These are phyloP conservation scores for Aschersonia sp. DNA, from an alignment of 2,329 filamentous ascomycete genomes.

Conservation along the genomic window DNA sequence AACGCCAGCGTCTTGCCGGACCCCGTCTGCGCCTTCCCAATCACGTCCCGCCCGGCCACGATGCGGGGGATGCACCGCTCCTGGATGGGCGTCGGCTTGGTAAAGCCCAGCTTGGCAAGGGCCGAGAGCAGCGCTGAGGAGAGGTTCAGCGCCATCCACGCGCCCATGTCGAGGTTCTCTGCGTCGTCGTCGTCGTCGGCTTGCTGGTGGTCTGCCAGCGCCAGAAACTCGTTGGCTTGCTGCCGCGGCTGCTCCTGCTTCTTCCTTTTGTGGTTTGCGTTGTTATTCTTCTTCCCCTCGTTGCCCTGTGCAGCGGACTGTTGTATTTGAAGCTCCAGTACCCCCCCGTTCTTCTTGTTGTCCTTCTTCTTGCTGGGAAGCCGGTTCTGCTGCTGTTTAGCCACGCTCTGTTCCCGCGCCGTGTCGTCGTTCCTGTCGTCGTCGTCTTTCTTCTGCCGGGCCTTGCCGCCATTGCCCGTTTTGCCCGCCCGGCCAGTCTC, in stretches of 20 bases:
- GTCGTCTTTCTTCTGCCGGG: background rate
- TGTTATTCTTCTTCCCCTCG: background rate
- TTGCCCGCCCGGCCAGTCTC: background rate
- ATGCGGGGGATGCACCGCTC: slow-evolving; percentile 67
- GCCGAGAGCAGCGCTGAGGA: slow-evolving; percentile 58
- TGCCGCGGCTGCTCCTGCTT: slow-evolving; percentile 6
- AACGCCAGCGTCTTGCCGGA: slow-evolving; percentile 96
- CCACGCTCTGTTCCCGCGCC: slow-evolving; percentile 2
- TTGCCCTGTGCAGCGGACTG: slow-evolving; percentile 21
- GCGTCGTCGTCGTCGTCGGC: slow-evolving; percentile 29
- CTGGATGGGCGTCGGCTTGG: slow-evolving; percentile 73
- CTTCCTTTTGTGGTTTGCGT: slow-evolving; percentile 15
- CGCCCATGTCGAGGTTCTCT: slow-evolving; percentile 54
- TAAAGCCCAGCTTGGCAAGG: slow-evolving; percentile 66
- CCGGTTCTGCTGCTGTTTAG: slow-evolving; percentile 7
- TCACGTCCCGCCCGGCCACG: slow-evolving; percentile 70
- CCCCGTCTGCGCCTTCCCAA: slow-evolving; percentile 91
- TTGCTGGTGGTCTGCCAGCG: slow-evolving; percentile 27
- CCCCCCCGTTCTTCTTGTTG: slow-evolving; percentile 2
- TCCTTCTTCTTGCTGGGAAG: slow-evolving; percentile 11
- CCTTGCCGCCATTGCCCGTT: background rate
- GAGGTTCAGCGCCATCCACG: slow-evolving; percentile 63
- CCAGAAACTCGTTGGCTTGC: slow-evolving; percentile 33
- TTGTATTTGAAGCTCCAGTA: slow-evolving; percentile 15
- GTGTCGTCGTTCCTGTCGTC: background rate